phyloP scores from a whole-genome alignment of 129 eudicot genomes.

The Artemisia tridentata region DNA sequence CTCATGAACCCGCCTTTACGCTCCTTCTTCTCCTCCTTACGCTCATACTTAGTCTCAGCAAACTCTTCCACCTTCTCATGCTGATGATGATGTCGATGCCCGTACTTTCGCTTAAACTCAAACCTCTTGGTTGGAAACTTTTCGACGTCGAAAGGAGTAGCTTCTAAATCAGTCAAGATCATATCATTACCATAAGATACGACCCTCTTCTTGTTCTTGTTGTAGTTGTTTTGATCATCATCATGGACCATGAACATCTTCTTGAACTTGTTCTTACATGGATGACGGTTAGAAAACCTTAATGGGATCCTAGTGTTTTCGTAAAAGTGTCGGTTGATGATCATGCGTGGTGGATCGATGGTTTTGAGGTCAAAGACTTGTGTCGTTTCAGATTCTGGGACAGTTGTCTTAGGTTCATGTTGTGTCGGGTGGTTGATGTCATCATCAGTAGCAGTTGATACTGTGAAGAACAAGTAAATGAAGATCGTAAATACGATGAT shows the following conservation, averaged over 20 bases:
- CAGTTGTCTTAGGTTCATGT: neutral
- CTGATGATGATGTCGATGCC: constrained; percentile 24
- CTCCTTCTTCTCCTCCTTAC: neutral
- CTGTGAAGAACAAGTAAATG: neutral
- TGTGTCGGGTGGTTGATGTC: too few relatives aligned
- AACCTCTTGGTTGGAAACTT: constrained; percentile 22
- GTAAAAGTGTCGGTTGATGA: constrained; percentile 25
- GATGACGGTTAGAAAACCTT: constrained; percentile 26
- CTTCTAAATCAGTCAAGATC: constrained; percentile 7
- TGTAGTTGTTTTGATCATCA: too few relatives aligned
- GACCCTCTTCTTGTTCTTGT: too few relatives aligned
- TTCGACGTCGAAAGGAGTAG: constrained; percentile 11
- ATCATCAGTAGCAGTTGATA: too few relatives aligned
- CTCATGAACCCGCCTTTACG: constrained; percentile 36
- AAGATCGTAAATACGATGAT: neutral
- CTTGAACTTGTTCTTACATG: constrained; percentile 28
- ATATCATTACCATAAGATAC: constrained; percentile 25
- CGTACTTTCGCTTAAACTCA: constrained; percentile 33
- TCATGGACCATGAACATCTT: neutral
- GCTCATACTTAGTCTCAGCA: constrained; percentile 20
- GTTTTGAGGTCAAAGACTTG: too few relatives aligned
- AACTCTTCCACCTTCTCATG: neutral
- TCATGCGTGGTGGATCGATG: too few relatives aligned
- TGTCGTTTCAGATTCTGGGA: neutral
- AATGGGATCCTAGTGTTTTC: constrained; percentile 24